Evolutionary conservation across 352 stramenopile genomes (phyloP).

Genomic region (Globisporangium apiculatum): DNA sequence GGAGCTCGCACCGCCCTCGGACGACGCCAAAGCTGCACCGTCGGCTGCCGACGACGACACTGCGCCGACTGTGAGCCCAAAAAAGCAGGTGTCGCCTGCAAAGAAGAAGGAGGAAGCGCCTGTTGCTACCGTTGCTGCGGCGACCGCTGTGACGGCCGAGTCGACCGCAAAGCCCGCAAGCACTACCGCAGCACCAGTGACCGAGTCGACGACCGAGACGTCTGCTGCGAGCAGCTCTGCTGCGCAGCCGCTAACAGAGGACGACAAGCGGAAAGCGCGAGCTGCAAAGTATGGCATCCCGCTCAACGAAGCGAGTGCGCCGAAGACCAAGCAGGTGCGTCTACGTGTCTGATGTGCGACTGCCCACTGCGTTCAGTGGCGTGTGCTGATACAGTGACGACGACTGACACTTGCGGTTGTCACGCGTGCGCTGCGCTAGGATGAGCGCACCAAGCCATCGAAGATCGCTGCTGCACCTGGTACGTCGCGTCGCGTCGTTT

Average conservation of each 20-base stretch:
- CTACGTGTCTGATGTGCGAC: neutral
- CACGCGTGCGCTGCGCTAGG: slow-evolving; percentile 17
- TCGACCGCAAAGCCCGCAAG: slow-evolving; percentile 3
- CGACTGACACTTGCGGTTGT: neutral
- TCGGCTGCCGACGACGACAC: neutral
- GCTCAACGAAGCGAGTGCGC: slow-evolving; percentile 31
- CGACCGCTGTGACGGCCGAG: slow-evolving; percentile 15
- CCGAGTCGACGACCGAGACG: slow-evolving; percentile 2
- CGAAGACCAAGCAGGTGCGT: slow-evolving; percentile 57
- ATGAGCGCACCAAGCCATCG: slow-evolving; percentile 75
- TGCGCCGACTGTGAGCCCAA: slow-evolving; percentile 12
- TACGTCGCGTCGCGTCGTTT: slow-evolving; percentile 7
- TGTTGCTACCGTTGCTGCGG: slow-evolving; percentile 9
- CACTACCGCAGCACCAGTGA: slow-evolving; percentile 9
- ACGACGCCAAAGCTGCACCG: slow-evolving; percentile 16
- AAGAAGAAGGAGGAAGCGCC: slow-evolving; percentile 20
- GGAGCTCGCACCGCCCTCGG: slow-evolving; percentile 38
- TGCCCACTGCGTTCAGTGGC: neutral
- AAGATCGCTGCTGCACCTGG: slow-evolving; percentile 33
- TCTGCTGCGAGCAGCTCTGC: slow-evolving; percentile 7
- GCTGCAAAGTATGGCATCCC: slow-evolving; percentile 80
- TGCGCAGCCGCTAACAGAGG: slow-evolving; percentile 40
- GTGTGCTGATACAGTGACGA: neutral
- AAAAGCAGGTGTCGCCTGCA: slow-evolving; percentile 16
- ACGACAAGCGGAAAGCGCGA: slow-evolving; percentile 71